Base-by-base conservation (phyloP, 148 eudicot genomes). In the Talinum fruticosum region DNA sequence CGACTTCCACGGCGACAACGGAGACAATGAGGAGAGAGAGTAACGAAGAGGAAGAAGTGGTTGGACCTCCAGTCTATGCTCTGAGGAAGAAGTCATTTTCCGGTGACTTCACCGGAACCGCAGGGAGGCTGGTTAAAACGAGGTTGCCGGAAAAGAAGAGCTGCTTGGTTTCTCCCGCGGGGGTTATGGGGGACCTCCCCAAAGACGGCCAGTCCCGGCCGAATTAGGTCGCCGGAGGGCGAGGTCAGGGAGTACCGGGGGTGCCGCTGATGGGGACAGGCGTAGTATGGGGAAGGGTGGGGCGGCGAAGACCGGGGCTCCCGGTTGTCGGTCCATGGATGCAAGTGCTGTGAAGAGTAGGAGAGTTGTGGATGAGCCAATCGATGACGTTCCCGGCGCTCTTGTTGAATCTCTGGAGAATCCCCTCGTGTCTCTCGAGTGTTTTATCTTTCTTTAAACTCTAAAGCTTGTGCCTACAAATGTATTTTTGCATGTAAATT, bases 401-500 rank as follows among this genome's bases (percentile, higher is more conserved):
- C 71, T 67, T n/a, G 76, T 38, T 0, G 84, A 82, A 64, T 78
- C 89, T 54, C 83, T 87, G 0, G 89, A 87, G 30, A 83, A 87
- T 38, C 84, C 87, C 26, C 78, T 78, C 53, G 89, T 87, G 18
- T 87, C 87, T 41, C 57, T 87, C 7, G 89, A 87, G 75, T 87
- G 89, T 76, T 87, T 87, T 29, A 84, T 87, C 76, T 87, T 87
- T 36, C 23, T 51, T 0, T 51, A 51, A 51, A 51, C 23, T 51
- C 0, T 51, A 51, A 51, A 51, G 5, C 57, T 16, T 16, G 6
- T 51, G 4, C 4, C 57, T 49, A 49, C 3, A 14, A 49, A n/a
- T n/a, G n/a, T n/a, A n/a, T n/a, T n/a, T n/a, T n/a, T n/a, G n/a
- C n/a, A n/a, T n/a, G n/a, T n/a, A n/a, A n/a, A n/a, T n/a, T n/a